A percentile compares a stretch with the other conserved stretches of the same genome.
These are phyloP conservation scores for Vaccinium corymbosum DNA, from an alignment of 148 eudicot species.

Conservation along the genomic window DNA sequence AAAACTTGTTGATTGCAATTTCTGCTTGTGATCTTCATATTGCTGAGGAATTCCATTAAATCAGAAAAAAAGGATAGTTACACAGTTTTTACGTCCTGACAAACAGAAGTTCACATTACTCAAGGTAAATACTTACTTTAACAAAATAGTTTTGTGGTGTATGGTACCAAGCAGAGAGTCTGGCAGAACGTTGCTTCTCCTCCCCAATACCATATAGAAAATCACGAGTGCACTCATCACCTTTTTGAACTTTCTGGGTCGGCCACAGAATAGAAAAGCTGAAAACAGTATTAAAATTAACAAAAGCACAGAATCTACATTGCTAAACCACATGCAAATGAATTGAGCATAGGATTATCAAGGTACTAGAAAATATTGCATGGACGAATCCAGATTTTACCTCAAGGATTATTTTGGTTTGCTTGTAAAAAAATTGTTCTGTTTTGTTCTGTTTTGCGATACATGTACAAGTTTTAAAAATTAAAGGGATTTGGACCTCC, in stretches of 20 bases:
- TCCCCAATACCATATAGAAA: slow-evolving; percentile 84
- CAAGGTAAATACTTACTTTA: slow-evolving; percentile 36
- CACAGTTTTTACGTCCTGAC: background rate
- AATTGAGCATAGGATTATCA: slow-evolving; percentile 1
- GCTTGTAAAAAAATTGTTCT: background rate
- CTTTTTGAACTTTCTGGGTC: slow-evolving; percentile 48
- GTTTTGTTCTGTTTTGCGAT: background rate
- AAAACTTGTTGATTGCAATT: slow-evolving; percentile 42
- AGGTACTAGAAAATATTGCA: background rate
- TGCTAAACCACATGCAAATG: background rate
- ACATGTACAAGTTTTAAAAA: background rate
- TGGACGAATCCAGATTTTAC: background rate
- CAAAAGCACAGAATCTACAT: background rate
- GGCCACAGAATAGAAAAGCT: slow-evolving; percentile 95
- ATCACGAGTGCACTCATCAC: slow-evolving; percentile 96
- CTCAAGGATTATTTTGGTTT: background rate
- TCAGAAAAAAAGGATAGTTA: background rate
- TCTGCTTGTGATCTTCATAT: slow-evolving; percentile 51
- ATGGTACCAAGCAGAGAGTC: slow-evolving; percentile 97
- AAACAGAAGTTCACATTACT: background rate
- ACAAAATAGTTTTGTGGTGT: slow-evolving; percentile 85
- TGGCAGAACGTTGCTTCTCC: slow-evolving; percentile 87
- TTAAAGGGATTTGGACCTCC: background rate
- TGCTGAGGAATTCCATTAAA: slow-evolving; percentile 42
- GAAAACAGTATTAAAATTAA: slow-evolving; percentile 33